Conservation (phyloP, 495 filamentous ascomycete genomes). For the Penicillium daleae region DNA sequence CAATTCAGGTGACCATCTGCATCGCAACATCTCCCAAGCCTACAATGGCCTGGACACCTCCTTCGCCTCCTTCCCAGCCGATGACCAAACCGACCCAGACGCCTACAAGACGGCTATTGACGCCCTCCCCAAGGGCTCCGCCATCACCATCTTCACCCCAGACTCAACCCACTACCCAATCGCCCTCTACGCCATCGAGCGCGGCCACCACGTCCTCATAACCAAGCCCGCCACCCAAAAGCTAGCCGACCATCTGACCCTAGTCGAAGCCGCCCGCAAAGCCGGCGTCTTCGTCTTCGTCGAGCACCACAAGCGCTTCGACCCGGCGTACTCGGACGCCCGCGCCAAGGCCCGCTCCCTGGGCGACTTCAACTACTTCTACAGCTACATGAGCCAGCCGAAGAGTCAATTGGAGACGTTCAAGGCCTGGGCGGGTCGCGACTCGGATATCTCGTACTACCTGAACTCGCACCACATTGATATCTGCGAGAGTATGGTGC, state of each 20-base stretch:
- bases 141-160: conserved; percentile 96
- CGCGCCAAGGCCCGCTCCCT: conserved; percentile 68
- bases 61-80: conserved; percentile 79
- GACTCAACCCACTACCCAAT: conserved; percentile 96
- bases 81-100: conserved; percentile 71
- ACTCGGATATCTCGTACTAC: conserved; percentile 93
- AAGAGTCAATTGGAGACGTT: conserved; percentile 93
- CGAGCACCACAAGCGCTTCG: conserved; percentile 96
- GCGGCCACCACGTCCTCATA: conserved; percentile 85
- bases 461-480: conserved; percentile 94
- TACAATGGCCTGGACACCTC: conserved; percentile 87
- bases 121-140: conserved; percentile 76
- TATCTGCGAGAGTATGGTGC: conserved; percentile 87
- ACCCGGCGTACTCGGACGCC: conserved; percentile 89
- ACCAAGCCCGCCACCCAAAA: conserved; percentile 94
- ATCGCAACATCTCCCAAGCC: conserved; percentile 82
- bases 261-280: conserved; percentile 72
- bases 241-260: conserved; percentile 74
- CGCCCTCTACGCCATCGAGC: conserved; percentile 87
- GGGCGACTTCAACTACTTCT: conserved; percentile 97
- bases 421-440: conserved; percentile 91
- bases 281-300: conserved; percentile 88
- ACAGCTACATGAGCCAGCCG: conserved; percentile 95
- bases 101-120: conserved; percentile 92
- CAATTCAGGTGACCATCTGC: conserved; percentile 71